Conservation (phyloP, 768 basidiomycete genomes). For the Boletellus sp. region DNA sequence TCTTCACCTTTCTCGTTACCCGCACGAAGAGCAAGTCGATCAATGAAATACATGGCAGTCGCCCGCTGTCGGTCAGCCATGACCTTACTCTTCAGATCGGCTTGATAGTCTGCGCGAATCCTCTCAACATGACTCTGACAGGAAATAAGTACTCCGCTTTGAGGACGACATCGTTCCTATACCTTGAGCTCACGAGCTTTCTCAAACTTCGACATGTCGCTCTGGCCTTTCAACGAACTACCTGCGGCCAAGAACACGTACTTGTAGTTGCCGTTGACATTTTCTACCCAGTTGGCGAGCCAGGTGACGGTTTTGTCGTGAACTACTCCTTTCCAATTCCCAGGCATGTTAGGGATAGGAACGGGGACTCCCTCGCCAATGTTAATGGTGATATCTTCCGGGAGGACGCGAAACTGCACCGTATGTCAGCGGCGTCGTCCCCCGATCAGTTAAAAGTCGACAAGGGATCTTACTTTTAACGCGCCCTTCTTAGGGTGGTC, state of each 20-base stretch:
- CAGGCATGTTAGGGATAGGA: constrained; percentile 88
- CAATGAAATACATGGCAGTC: constrained; percentile 99
- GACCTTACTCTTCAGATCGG: constrained; percentile 81
- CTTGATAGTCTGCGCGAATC: constrained; percentile 85
- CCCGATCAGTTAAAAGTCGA: neutral
- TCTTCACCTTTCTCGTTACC: constrained; percentile 99
- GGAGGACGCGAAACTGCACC: constrained; percentile 74
- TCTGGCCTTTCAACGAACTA: constrained; percentile 96
- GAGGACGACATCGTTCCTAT: constrained; percentile 1
- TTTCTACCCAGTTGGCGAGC: constrained; percentile 99
- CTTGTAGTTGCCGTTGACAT: constrained; percentile 92
- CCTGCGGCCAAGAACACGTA: constrained; percentile 99
- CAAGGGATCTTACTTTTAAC: constrained; percentile 63
- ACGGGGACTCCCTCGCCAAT: constrained; percentile 73
- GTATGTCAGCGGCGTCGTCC: constrained; percentile 5
- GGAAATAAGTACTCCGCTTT: constrained; percentile 3
- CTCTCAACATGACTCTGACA: constrained; percentile 81
- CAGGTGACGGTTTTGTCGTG: constrained; percentile 98
- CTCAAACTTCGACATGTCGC: constrained; percentile 97
- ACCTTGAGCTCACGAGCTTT: constrained; percentile 97
- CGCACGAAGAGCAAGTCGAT: constrained; percentile 92
- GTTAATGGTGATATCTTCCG: constrained; percentile 95
- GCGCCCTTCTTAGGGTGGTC: constrained; percentile 98
- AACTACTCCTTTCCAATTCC: constrained; percentile 82
- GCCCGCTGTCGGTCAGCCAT: constrained; percentile 96